Evolutionary conservation across 2,329 filamentous ascomycete genomes (phyloP).

Genomic region (Paecilomyces variotii): DNA sequence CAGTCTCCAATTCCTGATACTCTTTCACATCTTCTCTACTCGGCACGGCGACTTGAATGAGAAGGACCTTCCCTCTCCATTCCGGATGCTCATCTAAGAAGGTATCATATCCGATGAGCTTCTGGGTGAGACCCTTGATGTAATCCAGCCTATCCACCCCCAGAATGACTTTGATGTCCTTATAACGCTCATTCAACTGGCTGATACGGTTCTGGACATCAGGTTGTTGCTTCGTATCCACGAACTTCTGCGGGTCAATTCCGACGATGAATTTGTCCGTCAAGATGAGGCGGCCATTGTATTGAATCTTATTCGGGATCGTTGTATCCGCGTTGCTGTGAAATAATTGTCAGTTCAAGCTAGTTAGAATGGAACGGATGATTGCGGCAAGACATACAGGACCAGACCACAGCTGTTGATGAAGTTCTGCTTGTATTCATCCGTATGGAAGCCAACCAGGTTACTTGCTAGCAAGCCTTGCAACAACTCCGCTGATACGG

Average conservation of each 20-base stretch:
- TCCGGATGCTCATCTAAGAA: slow-evolving; percentile 89
- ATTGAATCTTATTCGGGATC: slow-evolving; percentile 79
- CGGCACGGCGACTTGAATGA: slow-evolving; percentile 89
- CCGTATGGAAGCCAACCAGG: slow-evolving; percentile 95
- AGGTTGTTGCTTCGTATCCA: slow-evolving; percentile 67
- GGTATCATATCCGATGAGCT: slow-evolving; percentile 83
- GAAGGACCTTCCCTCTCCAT: slow-evolving; percentile 84
- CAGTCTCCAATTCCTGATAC: slow-evolving; percentile 84
- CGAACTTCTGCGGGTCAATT: slow-evolving; percentile 90
- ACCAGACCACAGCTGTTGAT: slow-evolving; percentile 82
- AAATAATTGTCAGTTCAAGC: not conserved
- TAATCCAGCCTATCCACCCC: slow-evolving; percentile 92
- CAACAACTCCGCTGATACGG: slow-evolving; percentile 75
- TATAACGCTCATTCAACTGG: slow-evolving; percentile 71
- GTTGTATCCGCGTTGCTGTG: slow-evolving; percentile 41
- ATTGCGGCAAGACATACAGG: slow-evolving; percentile 43
- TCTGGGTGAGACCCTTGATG: slow-evolving; percentile 94
- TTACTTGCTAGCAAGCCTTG: slow-evolving; percentile 79
- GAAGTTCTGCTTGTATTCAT: slow-evolving; percentile 89
- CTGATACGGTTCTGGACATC: slow-evolving; percentile 75
- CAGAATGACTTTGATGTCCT: slow-evolving; percentile 83
- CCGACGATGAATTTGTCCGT: slow-evolving; percentile 91
- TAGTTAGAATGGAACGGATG: not conserved
- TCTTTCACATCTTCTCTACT: slow-evolving; percentile 81
- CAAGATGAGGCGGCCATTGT: slow-evolving; percentile 70